A percentile compares a stretch with the other conserved stretches of the same genome.
phyloP scores from a whole-genome alignment of 129 eudicot genomes.

The Flaveria brownii region DNA sequence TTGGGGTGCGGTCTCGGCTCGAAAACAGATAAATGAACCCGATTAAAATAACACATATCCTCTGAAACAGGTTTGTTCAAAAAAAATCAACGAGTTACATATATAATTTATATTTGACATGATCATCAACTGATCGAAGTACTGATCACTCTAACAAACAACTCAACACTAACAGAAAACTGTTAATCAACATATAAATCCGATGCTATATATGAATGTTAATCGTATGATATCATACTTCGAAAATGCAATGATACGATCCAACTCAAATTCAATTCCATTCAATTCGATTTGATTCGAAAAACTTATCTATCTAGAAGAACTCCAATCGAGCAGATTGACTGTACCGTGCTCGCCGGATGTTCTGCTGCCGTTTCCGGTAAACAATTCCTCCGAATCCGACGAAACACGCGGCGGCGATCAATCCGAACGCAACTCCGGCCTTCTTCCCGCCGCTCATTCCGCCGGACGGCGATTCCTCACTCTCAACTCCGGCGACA shows the following conservation, averaged over 20 bases:
- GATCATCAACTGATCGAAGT: background rate
- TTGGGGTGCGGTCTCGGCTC: no score
- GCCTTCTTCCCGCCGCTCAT: conserved; percentile 58
- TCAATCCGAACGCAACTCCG: conserved; percentile 55
- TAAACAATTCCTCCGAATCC: conserved; percentile 49
- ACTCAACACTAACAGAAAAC: conserved; percentile 5
- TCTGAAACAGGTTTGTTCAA: no score
- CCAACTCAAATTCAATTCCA: background rate
- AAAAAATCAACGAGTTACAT: background rate
- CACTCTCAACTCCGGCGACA: background rate
- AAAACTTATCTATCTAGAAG: conserved; percentile 36
- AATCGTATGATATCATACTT: conserved; percentile 20
- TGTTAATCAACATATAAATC: conserved; percentile 6
- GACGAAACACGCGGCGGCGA: conserved; percentile 43
- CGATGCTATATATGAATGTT: conserved; percentile 15
- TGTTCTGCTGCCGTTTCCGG: conserved; percentile 55
- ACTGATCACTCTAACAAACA: background rate
- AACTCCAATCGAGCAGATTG: conserved; percentile 49
- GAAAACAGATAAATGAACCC: no score
- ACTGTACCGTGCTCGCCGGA: conserved; percentile 55
- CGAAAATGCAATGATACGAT: background rate
- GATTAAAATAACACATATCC: no score
- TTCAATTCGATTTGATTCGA: background rate
- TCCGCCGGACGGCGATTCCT: conserved; percentile 35
- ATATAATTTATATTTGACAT: background rate